Percentiles rank a stretch among this genome's conserved stretches.
These are phyloP conservation scores for Calonectria pseudoturangicola DNA, from an alignment of 2,329 filamentous ascomycete genomes.

Conservation along the genomic window DNA sequence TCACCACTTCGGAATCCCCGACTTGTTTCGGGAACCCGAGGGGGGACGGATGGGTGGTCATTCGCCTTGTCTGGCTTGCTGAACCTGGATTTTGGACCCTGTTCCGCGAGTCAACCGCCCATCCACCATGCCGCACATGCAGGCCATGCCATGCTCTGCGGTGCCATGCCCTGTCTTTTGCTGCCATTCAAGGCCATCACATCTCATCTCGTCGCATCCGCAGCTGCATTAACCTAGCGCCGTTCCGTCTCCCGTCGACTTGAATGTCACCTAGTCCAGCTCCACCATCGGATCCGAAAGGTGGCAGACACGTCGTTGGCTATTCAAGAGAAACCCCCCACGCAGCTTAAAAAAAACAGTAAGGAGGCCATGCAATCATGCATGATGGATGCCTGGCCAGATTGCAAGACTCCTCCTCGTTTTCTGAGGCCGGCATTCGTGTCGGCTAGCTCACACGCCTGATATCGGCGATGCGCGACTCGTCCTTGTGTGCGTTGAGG, in stretches of 20 bases:
- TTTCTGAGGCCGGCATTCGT: conserved; percentile 5
- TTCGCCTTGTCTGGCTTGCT: conserved; percentile 27
- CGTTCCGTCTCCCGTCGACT: conserved; percentile 35
- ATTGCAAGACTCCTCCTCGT: conserved; percentile 31
- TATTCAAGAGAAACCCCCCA: conserved; percentile 33
- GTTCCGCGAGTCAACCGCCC: conserved; percentile 38
- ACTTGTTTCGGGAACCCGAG: conserved; percentile 46
- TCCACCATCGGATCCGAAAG: conserved; percentile 35
- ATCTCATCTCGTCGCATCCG: conserved; percentile 37
- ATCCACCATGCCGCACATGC: conserved; percentile 32
- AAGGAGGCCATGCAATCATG: conserved; percentile 23
- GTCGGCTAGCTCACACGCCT: conserved; percentile 15
- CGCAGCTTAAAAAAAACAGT: conserved; percentile 23
- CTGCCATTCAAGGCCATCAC: conserved; percentile 26
- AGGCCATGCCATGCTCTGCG: conserved; percentile 30
- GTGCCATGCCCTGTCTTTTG: conserved; percentile 9
- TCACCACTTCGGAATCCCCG: conserved; percentile 44
- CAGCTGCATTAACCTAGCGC: conserved; percentile 45
- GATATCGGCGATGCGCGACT: conserved; percentile 15
- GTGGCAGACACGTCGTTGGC: conserved; percentile 20
- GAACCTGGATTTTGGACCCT: conserved; percentile 27
- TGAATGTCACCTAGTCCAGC: conserved; percentile 26
- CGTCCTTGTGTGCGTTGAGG: conserved; percentile 29
- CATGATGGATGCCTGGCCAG: conserved; percentile 24
- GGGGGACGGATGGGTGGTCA: conserved; percentile 28